phyloP scores from a whole-genome alignment of 345 rosid species.

The Eucalyptus fibrosa region DNA sequence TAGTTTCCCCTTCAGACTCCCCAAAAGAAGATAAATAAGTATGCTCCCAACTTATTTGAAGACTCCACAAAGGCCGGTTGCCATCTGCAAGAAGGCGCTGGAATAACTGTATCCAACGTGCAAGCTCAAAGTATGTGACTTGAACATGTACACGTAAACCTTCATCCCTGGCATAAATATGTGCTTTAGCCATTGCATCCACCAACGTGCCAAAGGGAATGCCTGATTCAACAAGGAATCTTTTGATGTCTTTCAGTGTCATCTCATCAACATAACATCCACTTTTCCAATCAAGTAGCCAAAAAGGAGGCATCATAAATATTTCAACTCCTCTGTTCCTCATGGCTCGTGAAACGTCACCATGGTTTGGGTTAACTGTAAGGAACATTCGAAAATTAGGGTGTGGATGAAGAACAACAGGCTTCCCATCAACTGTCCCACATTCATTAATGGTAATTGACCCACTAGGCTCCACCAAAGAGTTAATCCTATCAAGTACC shows the following conservation, averaged over 20 bases:
- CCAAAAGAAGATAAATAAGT: slow-evolving; percentile 84
- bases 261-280: slow-evolving; percentile 26
- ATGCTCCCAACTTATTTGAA: slow-evolving; percentile 83
- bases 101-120: slow-evolving; percentile 76
- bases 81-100: slow-evolving; percentile 71
- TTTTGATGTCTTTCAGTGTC: slow-evolving; percentile 46
- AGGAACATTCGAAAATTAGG: slow-evolving; percentile 84
- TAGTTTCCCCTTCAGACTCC: slow-evolving; percentile 41
- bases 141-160: slow-evolving; percentile 32
- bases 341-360: slow-evolving; percentile 97
- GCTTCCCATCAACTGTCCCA: slow-evolving; percentile 80
- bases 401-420: slow-evolving; percentile 67
- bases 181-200: slow-evolving; percentile 83
- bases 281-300: slow-evolving; percentile 42
- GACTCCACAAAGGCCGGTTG: slow-evolving; percentile 66
- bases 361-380: slow-evolving; percentile 74
- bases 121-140: slow-evolving; percentile 77
- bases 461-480: slow-evolving; percentile 87
- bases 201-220: slow-evolving; percentile 51
- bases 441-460: slow-evolving; percentile 84
- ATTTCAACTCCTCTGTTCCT: slow-evolving; percentile 96
- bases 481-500: slow-evolving; percentile 98
- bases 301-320: slow-evolving; percentile 84
- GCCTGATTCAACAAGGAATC: slow-evolving; percentile 69
- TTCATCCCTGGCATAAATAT: slow-evolving; percentile 48